Conservation (phyloP, 768 basidiomycete genomes). For the Gautieria morchelliformis region DNA sequence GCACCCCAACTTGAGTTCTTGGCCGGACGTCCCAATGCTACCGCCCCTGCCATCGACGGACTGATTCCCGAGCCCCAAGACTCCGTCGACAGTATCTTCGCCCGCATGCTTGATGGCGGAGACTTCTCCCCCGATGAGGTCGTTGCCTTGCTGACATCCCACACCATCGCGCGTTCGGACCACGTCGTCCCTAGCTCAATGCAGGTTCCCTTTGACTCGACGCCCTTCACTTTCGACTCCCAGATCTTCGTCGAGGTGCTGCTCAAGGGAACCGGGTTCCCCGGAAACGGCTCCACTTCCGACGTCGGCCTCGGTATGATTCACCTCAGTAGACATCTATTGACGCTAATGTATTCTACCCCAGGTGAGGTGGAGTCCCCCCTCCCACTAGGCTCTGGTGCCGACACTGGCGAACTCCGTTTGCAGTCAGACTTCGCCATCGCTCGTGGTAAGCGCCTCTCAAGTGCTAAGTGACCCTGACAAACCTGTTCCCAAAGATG, state of each 20-base stretch:
- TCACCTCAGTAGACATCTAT: not conserved
- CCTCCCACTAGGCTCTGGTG: slow-evolving; percentile 1
- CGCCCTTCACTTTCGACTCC: slow-evolving; percentile 10
- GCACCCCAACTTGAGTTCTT: slow-evolving; percentile 16
- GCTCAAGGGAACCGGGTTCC: slow-evolving; percentile 8
- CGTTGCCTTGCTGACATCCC: slow-evolving; percentile 11
- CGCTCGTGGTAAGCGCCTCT: slow-evolving; percentile 13
- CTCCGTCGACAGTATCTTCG: slow-evolving; percentile 9
- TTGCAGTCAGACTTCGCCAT: slow-evolving; percentile 19
- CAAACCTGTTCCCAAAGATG: not conserved
- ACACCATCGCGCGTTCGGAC: slow-evolving; percentile 12
- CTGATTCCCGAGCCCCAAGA: slow-evolving; percentile 14
- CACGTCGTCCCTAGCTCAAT: slow-evolving; percentile 3
- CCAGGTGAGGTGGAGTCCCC: slow-evolving; percentile 19
- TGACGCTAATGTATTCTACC: not conserved
- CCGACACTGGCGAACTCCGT: slow-evolving; percentile 17
- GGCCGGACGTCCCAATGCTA: slow-evolving; percentile 11
- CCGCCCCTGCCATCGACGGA: slow-evolving; percentile 12
- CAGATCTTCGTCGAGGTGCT: slow-evolving; percentile 12
- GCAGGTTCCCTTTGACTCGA: slow-evolving; percentile 11
- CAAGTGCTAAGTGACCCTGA: not conserved
- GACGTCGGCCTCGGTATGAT: not conserved
- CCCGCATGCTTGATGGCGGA: slow-evolving; percentile 11
- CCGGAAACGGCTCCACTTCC: not conserved
- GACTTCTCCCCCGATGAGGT: slow-evolving; percentile 11